Evolutionary conservation across 75 land plant genomes (phyloP).

Genomic region (Azolla pinnata): DNA sequence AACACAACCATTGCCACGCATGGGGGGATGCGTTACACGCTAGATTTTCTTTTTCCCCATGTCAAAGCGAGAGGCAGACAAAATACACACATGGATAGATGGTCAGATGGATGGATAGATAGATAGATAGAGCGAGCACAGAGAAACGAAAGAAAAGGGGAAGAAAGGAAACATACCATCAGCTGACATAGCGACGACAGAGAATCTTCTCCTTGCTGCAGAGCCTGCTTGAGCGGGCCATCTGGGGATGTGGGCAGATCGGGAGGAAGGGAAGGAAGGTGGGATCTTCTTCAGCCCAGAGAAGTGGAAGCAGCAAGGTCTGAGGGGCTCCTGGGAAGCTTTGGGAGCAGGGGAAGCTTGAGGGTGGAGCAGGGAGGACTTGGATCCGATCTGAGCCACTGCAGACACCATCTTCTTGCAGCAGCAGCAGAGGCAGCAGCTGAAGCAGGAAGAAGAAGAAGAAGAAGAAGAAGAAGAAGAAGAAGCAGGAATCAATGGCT

Average conservation of each 20-base stretch:
- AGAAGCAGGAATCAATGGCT: too few relatives aligned
- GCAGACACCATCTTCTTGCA: neutral
- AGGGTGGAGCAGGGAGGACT: neutral
- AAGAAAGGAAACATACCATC: neutral
- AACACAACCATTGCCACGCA: too few relatives aligned
- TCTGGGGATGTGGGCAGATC: neutral
- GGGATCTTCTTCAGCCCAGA: neutral
- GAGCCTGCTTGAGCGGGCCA: neutral
- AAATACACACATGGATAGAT: neutral
- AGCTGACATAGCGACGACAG: neutral
- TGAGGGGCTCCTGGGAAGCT: neutral
- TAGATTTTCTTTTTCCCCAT: too few relatives aligned
- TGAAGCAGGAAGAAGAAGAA: too few relatives aligned
- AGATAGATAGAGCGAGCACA: too few relatives aligned
- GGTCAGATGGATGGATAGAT: too few relatives aligned
- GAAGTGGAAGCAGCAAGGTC: neutral
- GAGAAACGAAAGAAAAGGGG: too few relatives aligned
- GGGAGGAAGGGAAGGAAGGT: neutral
- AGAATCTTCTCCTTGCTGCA: neutral
- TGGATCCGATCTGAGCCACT: neutral
- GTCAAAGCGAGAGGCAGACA: neutral
- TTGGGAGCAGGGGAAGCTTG: neutral
- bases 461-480: too few relatives aligned
- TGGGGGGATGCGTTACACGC: too few relatives aligned
- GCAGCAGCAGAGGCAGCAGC: too few relatives aligned